phyloP scores from a whole-genome alignment of 129 eudicot species.

The Flaveria robusta region DNA sequence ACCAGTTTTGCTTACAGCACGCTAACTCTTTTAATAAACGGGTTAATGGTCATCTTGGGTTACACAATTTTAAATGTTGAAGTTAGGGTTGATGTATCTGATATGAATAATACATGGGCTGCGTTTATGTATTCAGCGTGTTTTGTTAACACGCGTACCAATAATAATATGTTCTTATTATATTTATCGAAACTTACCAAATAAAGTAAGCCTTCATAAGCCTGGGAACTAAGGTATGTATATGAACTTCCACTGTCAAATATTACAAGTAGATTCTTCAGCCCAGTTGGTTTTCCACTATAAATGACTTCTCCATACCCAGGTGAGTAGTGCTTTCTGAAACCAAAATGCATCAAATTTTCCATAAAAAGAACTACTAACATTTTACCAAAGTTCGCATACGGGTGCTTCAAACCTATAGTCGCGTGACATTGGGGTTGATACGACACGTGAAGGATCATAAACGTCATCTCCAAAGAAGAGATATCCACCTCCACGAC shows the following conservation, averaged over 20 bases:
- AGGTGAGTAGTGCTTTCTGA: slow-evolving; percentile 82
- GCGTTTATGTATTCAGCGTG: background rate
- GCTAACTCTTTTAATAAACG: background rate
- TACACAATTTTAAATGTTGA: background rate
- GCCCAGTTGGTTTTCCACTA: slow-evolving; percentile 72
- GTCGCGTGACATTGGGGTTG: slow-evolving; percentile 80
- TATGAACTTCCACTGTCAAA: slow-evolving; percentile 99
- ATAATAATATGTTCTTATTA: background rate
- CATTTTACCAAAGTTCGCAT: background rate
- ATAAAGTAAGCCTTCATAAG: slow-evolving; percentile 59
- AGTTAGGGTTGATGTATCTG: background rate
- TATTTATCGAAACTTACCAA: slow-evolving; percentile 42
- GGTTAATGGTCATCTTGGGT: background rate
- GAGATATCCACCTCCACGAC: slow-evolving; percentile 75
- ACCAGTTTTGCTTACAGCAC: background rate
- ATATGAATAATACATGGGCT: background rate
- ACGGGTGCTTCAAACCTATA: slow-evolving; percentile 44
- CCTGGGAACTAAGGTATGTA: slow-evolving; percentile 66
- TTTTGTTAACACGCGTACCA: no score
- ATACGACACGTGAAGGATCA: slow-evolving; percentile 58
- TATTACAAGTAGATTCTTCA: slow-evolving; percentile 62
- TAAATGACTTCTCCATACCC: slow-evolving; percentile 72
- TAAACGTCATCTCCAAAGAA: slow-evolving; percentile 78
- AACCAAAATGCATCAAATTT: slow-evolving; percentile 13
- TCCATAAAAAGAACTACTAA: background rate